A percentile compares a stretch with the other conserved stretches of the same genome.
Conservation (phyloP, 148 eudicot species). For the Camellia granthamiana region DNA sequence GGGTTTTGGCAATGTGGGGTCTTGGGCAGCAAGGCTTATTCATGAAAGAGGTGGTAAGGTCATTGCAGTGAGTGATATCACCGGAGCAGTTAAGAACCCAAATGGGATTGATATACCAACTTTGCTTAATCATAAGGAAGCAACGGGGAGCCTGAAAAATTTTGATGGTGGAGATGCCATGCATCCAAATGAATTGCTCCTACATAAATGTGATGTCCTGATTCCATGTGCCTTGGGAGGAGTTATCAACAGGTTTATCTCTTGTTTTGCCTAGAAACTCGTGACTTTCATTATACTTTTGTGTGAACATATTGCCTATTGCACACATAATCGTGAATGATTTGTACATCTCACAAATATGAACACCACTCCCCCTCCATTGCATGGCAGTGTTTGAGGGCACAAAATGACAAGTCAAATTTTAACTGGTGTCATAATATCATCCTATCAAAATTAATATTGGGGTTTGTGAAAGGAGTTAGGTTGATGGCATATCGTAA, state of each 20-base stretch:
- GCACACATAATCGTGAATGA: too few species aligned
- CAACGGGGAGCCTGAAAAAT: slow-evolving; percentile 38
- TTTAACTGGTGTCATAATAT: too few species aligned
- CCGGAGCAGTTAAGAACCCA: slow-evolving; percentile 55
- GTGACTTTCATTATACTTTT: not conserved
- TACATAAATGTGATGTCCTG: slow-evolving; percentile 54
- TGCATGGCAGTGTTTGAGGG: too few species aligned
- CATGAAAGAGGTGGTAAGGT: slow-evolving; percentile 69
- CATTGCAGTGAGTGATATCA: slow-evolving; percentile 67
- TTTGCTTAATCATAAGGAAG: slow-evolving; percentile 45
- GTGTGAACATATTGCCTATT: not conserved
- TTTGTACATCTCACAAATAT: too few species aligned
- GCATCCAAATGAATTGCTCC: slow-evolving; percentile 42
- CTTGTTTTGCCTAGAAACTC: not conserved
- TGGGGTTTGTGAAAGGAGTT: not conserved
- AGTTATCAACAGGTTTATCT: slow-evolving; percentile 44
- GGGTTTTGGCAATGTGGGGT: slow-evolving; percentile 72
- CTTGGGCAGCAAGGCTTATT: slow-evolving; percentile 62
- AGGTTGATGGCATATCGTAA: not conserved
- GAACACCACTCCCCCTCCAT: too few species aligned
- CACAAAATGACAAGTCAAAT: too few species aligned
- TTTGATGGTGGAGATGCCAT: slow-evolving; percentile 47
- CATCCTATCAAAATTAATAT: too few species aligned
- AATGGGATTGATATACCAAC: slow-evolving; percentile 44
- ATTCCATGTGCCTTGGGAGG: slow-evolving; percentile 61